Percentiles rank a stretch among this genome's conserved stretches.
phyloP scores from a whole-genome alignment of 441 rosid genomes.

The Daphne laureola region DNA sequence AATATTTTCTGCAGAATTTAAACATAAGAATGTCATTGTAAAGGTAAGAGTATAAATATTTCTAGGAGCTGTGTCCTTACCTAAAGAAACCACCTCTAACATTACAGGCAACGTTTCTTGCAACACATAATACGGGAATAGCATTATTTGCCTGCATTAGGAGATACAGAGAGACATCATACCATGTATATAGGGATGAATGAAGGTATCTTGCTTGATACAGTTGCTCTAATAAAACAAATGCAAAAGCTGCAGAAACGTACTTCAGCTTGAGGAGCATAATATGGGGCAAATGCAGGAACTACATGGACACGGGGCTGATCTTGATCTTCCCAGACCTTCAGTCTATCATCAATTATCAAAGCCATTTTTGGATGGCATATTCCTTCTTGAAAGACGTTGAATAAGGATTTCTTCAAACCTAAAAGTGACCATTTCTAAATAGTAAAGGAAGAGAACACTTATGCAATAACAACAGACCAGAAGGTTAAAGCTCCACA shows the following conservation, averaged over 20 bases:
- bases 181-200: too few relatives aligned
- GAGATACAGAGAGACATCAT: constrained; percentile 18
- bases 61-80: constrained; percentile 35
- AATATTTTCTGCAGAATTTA: constrained; percentile 1
- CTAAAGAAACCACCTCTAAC: constrained; percentile 96
- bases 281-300: constrained; percentile 97
- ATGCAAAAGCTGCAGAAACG: not conserved
- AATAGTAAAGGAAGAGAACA: constrained; percentile 5
- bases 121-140: constrained; percentile 76
- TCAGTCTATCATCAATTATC: constrained; percentile 90
- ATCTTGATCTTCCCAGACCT: constrained; percentile 98
- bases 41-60: not conserved
- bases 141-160: constrained; percentile 62
- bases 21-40: constrained; percentile 9
- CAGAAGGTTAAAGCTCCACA: constrained; percentile 12
- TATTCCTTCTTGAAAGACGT: constrained; percentile 78
- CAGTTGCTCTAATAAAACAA: too few relatives aligned
- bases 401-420: constrained; percentile 65
- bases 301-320: constrained; percentile 96
- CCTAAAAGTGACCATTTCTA: constrained; percentile 30
- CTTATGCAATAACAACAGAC: not conserved
- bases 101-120: constrained; percentile 91
- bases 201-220: too few relatives aligned
- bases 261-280: constrained; percentile 97
- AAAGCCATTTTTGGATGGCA: constrained; percentile 96